Evolutionary conservation across 331 rosid species (phyloP).

Genomic region (Acacia concinna): DNA sequence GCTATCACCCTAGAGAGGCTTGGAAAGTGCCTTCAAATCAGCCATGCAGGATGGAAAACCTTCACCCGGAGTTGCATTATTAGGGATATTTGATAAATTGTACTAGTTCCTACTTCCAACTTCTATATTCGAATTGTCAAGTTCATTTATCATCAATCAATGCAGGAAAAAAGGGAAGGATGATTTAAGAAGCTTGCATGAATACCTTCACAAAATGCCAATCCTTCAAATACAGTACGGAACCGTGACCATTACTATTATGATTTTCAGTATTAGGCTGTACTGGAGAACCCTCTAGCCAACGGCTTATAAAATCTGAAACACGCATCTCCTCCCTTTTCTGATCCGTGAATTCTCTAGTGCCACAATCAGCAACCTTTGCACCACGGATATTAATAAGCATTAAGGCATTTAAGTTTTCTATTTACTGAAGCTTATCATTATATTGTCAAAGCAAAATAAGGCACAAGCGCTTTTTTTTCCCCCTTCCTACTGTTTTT

Average conservation of each 20-base stretch:
- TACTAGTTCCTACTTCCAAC: neutral
- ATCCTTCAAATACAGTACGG: constrained; percentile 81
- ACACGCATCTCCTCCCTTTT: constrained; percentile 74
- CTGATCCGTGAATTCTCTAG: constrained; percentile 86
- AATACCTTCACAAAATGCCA: constrained; percentile 96
- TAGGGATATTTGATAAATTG: neutral
- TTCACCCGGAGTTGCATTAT: neutral
- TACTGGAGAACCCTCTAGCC: constrained; percentile 45
- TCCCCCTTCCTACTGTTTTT: too few species aligned
- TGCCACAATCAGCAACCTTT: constrained; percentile 86
- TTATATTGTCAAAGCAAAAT: neutral
- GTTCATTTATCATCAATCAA: neutral
- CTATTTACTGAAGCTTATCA: neutral
- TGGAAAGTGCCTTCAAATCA: neutral
- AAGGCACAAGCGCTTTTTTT: neutral
- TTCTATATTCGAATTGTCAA: neutral
- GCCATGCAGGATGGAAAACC: neutral
- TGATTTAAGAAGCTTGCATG: neutral
- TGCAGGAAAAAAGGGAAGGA: neutral
- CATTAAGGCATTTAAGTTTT: neutral
- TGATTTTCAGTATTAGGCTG: constrained; percentile 30
- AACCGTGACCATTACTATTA: constrained; percentile 26
- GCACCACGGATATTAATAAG: constrained; percentile 17
- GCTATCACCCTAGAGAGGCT: neutral
- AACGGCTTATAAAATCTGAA: constrained; percentile 56